Base-by-base conservation (phyloP, 1,284 basidiomycete genomes). In the Ceratobasidium sp. region DNA sequence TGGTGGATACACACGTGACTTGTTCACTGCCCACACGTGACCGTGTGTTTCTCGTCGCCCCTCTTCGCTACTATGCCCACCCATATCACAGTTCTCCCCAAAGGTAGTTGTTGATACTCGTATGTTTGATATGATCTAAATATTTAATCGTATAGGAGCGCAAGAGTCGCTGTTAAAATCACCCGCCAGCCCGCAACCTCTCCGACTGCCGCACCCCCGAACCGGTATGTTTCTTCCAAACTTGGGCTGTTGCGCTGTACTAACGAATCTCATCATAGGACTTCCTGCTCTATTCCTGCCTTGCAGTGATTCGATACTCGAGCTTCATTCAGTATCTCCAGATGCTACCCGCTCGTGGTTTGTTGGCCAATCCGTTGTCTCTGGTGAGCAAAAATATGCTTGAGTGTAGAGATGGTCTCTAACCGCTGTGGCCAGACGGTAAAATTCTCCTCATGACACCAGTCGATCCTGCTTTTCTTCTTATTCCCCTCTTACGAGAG, bases 311-410 rank as follows among this genome's bases (percentile, higher is more conserved):
- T 80, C 80, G 47, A 83, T 94, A 47, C 79, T 92, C 11, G 93
- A 95, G 78, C 85, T 93, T 9, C 92, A 95, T 79, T 84, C 85
- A 4, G 85, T 94, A 6, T 81, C 86, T 13, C 91, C 92, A 0
- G 85, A 88, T 28, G 87, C 91, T 73, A 78, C 84, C 46, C 86
- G 93, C n/a, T 92, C 91, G 0, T 95, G 93, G 93, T 91, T 95
- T 38, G 85, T 83, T 38, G 85, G 91, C 41, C 85, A 81, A 35
- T 77, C 89, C 72, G 85, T 93, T 5, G 76, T 91, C n/a, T 84
- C 87, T 76, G 90, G 93, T 90, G 73, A 52, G 84, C 77, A 1
- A 8, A 14, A 14, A 28, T 41, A 21, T 32, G 14, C 32, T 47
- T 18, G 75, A 44, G 18, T 18, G 35, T 16, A 28, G 28, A 63